Evolutionary conservation across 495 filamentous ascomycete genomes (phyloP), one percentile per base, ranked within the genome.

Genomic region (Trichoderma parareesei): DNA sequence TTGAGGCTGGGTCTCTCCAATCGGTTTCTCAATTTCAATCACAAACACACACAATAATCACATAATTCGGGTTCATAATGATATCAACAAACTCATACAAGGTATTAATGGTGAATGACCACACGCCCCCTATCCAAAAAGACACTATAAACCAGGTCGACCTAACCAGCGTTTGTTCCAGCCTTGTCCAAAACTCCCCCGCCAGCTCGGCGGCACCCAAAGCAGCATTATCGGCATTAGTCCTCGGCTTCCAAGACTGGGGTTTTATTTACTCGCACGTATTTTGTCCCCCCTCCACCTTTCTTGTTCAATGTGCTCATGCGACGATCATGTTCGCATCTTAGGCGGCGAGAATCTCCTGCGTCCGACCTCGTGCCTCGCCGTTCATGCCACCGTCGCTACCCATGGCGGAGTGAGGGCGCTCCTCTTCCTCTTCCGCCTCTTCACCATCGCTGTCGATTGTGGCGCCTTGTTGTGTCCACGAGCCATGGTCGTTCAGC

Each of bases 401-500:
- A 37, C 75, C 79, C 14, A 78, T 64, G 0, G 72, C 65, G 38
- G 79, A 79, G 60, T 79, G 77, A 53, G 72, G 73, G 42, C 70
- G 70, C 3, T 71, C 83, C 14, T 83, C 73, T 64, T 81, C 81
- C n/a, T 78, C 78, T 14, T 81, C 82, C n/a, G 81, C 80, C 42
- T 85, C 84, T 57, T 88, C 87, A 49, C 87, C 87, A 11, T 87
- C 85, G 18, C 87, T 85, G 40, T 86, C 80, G 65, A 80, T 81
- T n/a, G 69, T 67, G 69, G 91, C 87, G 64, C 85, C 85, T 4
- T 92, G 92, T 4, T 90, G 87, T 55, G 94, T 85, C 94, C 94
- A 97, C 5, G 88, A 90, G 74, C 95, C 90, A n/a, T 89, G 84
- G 71, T 93, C 87, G 67, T 90, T 85, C 67, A 96, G 78, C 63